phyloP scores from a whole-genome alignment of 192 early-diverging fungal genomes.

The Podila horticola region DNA sequence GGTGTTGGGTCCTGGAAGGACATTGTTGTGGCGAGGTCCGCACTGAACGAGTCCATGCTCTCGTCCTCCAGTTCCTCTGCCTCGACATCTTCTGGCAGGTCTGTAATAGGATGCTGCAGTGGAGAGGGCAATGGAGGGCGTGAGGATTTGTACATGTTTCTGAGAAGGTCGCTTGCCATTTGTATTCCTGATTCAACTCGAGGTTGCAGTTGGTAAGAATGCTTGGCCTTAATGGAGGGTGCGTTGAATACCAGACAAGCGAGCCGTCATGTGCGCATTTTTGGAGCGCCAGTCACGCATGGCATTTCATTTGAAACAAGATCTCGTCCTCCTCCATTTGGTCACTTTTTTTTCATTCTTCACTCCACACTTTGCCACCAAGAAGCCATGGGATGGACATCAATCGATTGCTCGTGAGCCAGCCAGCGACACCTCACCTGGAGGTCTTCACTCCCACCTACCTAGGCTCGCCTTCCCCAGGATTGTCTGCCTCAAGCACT shows the following conservation, averaged over 20 bases:
- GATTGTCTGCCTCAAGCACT: not conserved
- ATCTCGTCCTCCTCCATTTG: too few relatives aligned
- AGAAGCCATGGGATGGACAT: slow-evolving; percentile 1
- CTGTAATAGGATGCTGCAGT: slow-evolving; percentile 11
- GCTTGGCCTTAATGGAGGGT: too few relatives aligned
- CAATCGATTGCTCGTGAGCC: not conserved
- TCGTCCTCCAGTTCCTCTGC: not conserved
- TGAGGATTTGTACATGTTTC: slow-evolving; percentile 57
- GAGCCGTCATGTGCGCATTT: not conserved
- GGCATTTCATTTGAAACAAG: too few relatives aligned
- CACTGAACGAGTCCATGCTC: not conserved
- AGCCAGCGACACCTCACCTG: not conserved
- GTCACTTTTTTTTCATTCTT: too few relatives aligned
- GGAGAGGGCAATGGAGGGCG: slow-evolving; percentile 43
- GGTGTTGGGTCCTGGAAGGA: slow-evolving; percentile 15
- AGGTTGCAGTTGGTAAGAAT: too few relatives aligned
- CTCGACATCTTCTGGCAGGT: slow-evolving; percentile 5
- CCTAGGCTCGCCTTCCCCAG: not conserved
- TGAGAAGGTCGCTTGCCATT: slow-evolving; percentile 49
- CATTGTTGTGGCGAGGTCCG: not conserved
- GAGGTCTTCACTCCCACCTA: not conserved
- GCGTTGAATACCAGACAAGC: too few relatives aligned
- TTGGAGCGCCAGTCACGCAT: not conserved
- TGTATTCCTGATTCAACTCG: not conserved
- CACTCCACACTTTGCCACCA: too few relatives aligned